Base-by-base conservation (phyloP, 208 protist genomes). In the Trypanosoma brucei region DNA sequence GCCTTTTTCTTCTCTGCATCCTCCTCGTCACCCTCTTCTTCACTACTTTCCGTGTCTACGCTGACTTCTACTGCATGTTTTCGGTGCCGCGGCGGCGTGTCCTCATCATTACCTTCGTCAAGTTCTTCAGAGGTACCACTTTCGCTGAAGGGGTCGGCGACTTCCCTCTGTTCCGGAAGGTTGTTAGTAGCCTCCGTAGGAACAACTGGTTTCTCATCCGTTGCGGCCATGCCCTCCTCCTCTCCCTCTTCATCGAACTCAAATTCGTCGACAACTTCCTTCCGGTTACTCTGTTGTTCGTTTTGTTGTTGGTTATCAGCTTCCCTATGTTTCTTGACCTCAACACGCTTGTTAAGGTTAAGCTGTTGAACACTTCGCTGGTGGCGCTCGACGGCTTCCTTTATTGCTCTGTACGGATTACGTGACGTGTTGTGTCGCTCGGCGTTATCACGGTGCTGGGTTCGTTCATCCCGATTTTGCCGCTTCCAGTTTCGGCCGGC, bases 351-450 rank as follows among this genome's bases (percentile, higher is more conserved):
- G 72, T 84, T 83, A 13, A 93, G 78, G 64, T 91, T 84, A 6
- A 94, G 75, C 76, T 92, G 86, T 75, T 96, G 86, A 70, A 62
- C 48, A 45, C 88, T 75, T 11, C 78, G 83, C 42, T 89, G 71
- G 70, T 93, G 87, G 8, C 86, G 83, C 73, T 94, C 76, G 45
- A 96, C 56, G 9, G 90, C 86, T 62, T 96, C 91, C 72, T 96
- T 96, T 35, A 95, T 82, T 3, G 87, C 83, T 5, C 76, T 75
- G 70, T 93, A 94, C 38, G 80, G 92, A 59, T 92, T 96, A 62
- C 80, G 78, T 65, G 79, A 78, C 35, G 59, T 31, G 5, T 77
- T 86, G 55, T 77, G 81, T 35, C 78, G 92, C 55, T 78, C 76
- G 31, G 74, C 85, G 68, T 87, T 93, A 64, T 91, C 81, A 67